Evolutionary conservation across 768 basidiomycete species (phyloP).

Genomic region (Pholiota conissans): DNA sequence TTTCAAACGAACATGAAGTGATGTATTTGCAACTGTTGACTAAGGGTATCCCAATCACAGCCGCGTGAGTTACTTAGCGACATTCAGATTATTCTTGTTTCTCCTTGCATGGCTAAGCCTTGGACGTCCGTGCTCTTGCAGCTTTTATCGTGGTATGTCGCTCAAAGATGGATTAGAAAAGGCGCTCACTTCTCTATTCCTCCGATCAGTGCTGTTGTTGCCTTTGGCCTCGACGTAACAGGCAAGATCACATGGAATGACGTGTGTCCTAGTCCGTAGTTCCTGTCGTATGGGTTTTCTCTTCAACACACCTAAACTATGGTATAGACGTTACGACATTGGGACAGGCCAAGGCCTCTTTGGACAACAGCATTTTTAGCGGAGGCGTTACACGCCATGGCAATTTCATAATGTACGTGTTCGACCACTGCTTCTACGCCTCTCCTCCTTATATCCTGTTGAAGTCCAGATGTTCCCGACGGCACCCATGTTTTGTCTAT

Average conservation of each 20-base stretch:
- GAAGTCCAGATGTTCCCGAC: conserved; percentile 63
- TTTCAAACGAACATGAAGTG: background rate
- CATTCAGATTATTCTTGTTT: background rate
- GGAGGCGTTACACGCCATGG: conserved; percentile 60
- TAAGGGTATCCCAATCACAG: background rate
- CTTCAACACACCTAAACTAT: background rate
- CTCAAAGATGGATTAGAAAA: background rate
- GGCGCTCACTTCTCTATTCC: background rate
- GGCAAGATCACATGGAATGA: conserved; percentile 74
- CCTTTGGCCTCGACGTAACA: conserved; percentile 51
- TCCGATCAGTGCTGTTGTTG: conserved; percentile 27
- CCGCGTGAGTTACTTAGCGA: no score
- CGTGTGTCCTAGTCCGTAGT: conserved; percentile 55
- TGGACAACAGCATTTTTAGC: conserved; percentile 58
- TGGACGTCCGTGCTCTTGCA: conserved; percentile 22
- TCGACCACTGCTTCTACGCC: background rate
- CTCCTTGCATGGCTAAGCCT: conserved; percentile 21
- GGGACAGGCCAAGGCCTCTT: conserved; percentile 55
- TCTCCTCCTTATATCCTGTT: background rate
- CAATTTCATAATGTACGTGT: conserved; percentile 63
- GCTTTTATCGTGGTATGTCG: conserved; percentile 29
- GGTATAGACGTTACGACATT: conserved; percentile 36
- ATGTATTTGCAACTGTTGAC: conserved; percentile 21
- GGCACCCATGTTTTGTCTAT: conserved; percentile 75
- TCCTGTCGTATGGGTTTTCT: conserved; percentile 8